Evolutionary conservation across 805 yeast species (phyloP).

Genomic region (Yarrowia sp.): DNA sequence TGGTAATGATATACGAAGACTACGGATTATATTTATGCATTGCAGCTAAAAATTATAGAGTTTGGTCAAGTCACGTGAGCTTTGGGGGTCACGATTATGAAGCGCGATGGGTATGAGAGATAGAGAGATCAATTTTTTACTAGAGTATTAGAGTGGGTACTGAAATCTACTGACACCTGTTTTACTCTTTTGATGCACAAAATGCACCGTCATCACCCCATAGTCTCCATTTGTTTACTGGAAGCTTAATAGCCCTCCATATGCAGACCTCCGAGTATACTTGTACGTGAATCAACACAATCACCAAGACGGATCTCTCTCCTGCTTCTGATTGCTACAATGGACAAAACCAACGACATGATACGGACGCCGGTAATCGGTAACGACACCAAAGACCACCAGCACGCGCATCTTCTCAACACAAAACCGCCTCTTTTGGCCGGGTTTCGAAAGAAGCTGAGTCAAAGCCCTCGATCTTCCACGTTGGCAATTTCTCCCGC

Average conservation of each 20-base stretch:
- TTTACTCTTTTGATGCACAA: too few relatives aligned
- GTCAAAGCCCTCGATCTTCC: constrained; percentile 38
- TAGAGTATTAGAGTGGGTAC: too few relatives aligned
- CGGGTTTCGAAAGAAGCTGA: constrained; percentile 33
- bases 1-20: not conserved
- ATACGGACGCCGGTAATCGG: constrained; percentile 35
- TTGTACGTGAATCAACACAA: constrained; percentile 15
- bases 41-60: constrained; percentile 35
- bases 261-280: constrained; percentile 10
- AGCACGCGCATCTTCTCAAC: constrained; percentile 30
- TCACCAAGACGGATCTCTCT: not conserved
- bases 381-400: constrained; percentile 29
- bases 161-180: too few relatives aligned
- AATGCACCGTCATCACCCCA: too few relatives aligned
- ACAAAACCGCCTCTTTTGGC: constrained; percentile 27
- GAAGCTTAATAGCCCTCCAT: constrained; percentile 7
- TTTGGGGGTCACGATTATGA: too few relatives aligned
- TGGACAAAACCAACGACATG: constrained; percentile 35
- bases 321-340: constrained; percentile 24
- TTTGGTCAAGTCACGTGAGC: constrained; percentile 19
- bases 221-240: constrained; percentile 13
- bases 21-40: constrained; percentile 27
- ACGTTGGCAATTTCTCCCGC: constrained; percentile 35
- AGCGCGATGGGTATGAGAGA: too few relatives aligned
- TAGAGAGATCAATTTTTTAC: too few relatives aligned